These are phyloP conservation scores for Chaetomium sp. DNA, from an alignment of 2,329 filamentous ascomycete species.

Conservation along the genomic window DNA sequence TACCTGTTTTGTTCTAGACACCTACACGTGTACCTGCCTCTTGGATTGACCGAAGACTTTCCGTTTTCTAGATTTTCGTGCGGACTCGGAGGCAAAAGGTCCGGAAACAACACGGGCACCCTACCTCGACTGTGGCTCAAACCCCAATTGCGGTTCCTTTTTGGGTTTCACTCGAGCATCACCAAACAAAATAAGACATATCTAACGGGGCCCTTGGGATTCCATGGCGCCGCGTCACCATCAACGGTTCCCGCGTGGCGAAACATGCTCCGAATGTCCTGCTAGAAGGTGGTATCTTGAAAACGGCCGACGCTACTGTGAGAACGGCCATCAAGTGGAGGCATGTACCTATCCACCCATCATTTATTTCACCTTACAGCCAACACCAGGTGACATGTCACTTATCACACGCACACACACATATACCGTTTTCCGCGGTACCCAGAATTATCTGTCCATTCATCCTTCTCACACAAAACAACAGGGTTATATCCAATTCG, in stretches of 20 bases:
- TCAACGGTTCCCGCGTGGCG: conserved; percentile 46
- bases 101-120: too few species aligned
- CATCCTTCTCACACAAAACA: not conserved
- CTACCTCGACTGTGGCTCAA: not conserved
- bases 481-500: conserved; percentile 50
- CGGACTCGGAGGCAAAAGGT: too few species aligned
- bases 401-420: too few species aligned
- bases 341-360: conserved; percentile 35
- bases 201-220: not conserved
- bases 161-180: conserved; percentile 11
- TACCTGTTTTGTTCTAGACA: too few species aligned
- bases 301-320: conserved; percentile 71
- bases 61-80: too few species aligned
- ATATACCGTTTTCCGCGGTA: too few species aligned
- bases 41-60: too few species aligned
- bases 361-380: too few species aligned
- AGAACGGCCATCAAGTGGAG: conserved; percentile 73
- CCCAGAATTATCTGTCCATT: too few species aligned
- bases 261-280: conserved; percentile 59
- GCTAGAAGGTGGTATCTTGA: conserved; percentile 66
- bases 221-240: conserved; percentile 32
- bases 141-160: conserved; percentile 21
- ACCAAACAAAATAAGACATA: not conserved
- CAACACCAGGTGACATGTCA: not conserved
- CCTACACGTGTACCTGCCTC: too few species aligned